Evolutionary conservation across 164 flowering plant genomes (phyloP).

Genomic region (Berberis thunbergii): DNA sequence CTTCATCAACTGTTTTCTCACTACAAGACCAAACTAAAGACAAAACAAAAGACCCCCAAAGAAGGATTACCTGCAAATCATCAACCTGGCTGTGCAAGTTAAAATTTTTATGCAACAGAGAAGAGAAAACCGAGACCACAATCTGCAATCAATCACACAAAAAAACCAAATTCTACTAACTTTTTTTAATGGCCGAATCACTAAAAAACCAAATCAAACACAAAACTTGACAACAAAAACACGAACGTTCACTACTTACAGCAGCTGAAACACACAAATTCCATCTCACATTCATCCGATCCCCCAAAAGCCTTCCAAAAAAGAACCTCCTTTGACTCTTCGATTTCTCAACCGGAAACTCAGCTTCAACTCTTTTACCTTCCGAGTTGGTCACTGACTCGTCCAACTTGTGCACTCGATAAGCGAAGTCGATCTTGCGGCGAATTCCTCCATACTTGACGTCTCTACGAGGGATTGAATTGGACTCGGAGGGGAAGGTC

Average conservation of each 20-base stretch:
- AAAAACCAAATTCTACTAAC: background rate
- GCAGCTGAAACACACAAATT: conserved; percentile 22
- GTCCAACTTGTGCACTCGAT: conserved; percentile 11
- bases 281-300: conserved; percentile 28
- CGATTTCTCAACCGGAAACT: conserved; percentile 1
- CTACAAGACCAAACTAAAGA: background rate
- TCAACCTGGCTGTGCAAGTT: conserved; percentile 37
- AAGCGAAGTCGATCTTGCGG: conserved; percentile 19
- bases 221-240: background rate
- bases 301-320: background rate
- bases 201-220: background rate
- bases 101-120: conserved; percentile 44
- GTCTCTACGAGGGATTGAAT: conserved; percentile 9
- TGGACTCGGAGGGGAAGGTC: conserved; percentile 17
- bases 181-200: background rate
- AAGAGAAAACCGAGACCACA: conserved; percentile 25
- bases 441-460: conserved; percentile 24
- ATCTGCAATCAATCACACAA: conserved; percentile 31
- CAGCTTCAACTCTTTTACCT: background rate
- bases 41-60: background rate
- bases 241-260: conserved; percentile 13
- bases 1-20: background rate
- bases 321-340: background rate
- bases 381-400: background rate
- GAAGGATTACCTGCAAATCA: conserved; percentile 43